Percentiles rank a stretch among this genome's conserved stretches.
Conservation (phyloP, 2,329 filamentous ascomycete species). For the Pyrenophora teres region DNA sequence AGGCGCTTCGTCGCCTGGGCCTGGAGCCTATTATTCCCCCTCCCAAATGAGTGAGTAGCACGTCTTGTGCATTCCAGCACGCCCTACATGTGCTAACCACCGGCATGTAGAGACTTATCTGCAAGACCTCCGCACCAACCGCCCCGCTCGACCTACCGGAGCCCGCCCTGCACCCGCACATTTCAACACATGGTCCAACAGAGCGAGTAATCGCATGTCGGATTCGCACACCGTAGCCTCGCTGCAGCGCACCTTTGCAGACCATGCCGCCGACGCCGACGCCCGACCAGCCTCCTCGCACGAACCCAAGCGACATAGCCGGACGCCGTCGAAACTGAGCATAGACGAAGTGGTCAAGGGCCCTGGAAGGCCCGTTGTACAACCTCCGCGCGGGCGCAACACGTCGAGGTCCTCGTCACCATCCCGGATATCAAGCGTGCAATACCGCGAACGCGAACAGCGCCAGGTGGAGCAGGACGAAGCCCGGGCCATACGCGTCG, state of each 20-base stretch:
- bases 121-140: slow-evolving; percentile 70
- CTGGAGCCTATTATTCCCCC: slow-evolving; percentile 43
- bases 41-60: slow-evolving; percentile 48
- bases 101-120: slow-evolving; percentile 67
- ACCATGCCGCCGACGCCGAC: slow-evolving; percentile 29
- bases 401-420: slow-evolving; percentile 44
- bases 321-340: slow-evolving; percentile 38
- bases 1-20: slow-evolving; percentile 42
- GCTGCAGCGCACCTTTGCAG: slow-evolving; percentile 34
- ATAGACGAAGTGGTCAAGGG: slow-evolving; percentile 33
- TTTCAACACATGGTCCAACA: slow-evolving; percentile 46
- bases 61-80: slow-evolving; percentile 7
- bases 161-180: slow-evolving; percentile 67
- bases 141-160: slow-evolving; percentile 70
- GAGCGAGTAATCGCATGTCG: slow-evolving; percentile 27
- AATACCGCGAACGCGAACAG: slow-evolving; percentile 74
- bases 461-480: slow-evolving; percentile 84
- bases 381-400: slow-evolving; percentile 50
- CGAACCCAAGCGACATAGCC: slow-evolving; percentile 35
- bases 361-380: slow-evolving; percentile 41
- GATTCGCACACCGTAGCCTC: slow-evolving; percentile 34
- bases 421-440: slow-evolving; percentile 61
- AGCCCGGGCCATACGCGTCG: slow-evolving; percentile 69
- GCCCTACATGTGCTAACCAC: slow-evolving; percentile 20
- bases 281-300: slow-evolving; percentile 22